Conservation (phyloP, 495 filamentous ascomycete species). For the Trichoderma reesei region DNA sequence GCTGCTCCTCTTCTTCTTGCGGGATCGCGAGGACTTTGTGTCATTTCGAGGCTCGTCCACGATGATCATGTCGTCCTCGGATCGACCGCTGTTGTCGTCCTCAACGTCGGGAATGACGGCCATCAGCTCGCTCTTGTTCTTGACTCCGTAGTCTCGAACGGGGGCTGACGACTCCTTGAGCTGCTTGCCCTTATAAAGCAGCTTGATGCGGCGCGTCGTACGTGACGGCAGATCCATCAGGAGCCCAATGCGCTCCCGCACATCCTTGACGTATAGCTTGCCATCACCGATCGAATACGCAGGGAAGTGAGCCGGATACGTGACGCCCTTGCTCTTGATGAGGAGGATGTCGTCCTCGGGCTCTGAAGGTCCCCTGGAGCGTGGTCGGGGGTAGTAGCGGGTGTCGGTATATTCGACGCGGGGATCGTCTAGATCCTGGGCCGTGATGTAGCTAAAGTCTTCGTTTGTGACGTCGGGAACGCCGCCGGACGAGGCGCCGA, state of each 20-base stretch:
- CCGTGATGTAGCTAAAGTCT: constrained; percentile 75
- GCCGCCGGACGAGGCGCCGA: constrained; percentile 41
- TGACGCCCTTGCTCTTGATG: constrained; percentile 59
- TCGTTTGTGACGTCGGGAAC: constrained; percentile 59
- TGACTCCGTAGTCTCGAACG: constrained; percentile 64
- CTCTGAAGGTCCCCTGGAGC: constrained; percentile 19
- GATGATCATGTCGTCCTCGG: constrained; percentile 37
- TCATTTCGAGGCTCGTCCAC: constrained; percentile 23
- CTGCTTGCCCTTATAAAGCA: constrained; percentile 76
- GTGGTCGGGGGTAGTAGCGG: constrained; percentile 15
- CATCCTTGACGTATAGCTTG: constrained; percentile 54
- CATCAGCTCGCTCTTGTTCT: constrained; percentile 66
- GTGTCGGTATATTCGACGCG: not conserved
- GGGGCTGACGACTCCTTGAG: constrained; percentile 56
- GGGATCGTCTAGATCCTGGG: constrained; percentile 49
- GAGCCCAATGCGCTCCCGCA: constrained; percentile 54
- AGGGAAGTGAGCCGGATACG: constrained; percentile 70
- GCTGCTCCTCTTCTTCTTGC: constrained; percentile 33
- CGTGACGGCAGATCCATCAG: constrained; percentile 51
- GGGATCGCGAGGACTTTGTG: constrained; percentile 28
- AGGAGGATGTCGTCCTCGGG: constrained; percentile 66
- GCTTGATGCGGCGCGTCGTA: constrained; percentile 45
- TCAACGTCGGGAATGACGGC: constrained; percentile 42
- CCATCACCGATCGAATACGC: constrained; percentile 76
- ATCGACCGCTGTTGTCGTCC: constrained; percentile 32